Evolutionary conservation across 2,329 filamentous ascomycete species (phyloP), one percentile per base, ranked within the genome.

Genomic region (Tympanopsis confertula): DNA sequence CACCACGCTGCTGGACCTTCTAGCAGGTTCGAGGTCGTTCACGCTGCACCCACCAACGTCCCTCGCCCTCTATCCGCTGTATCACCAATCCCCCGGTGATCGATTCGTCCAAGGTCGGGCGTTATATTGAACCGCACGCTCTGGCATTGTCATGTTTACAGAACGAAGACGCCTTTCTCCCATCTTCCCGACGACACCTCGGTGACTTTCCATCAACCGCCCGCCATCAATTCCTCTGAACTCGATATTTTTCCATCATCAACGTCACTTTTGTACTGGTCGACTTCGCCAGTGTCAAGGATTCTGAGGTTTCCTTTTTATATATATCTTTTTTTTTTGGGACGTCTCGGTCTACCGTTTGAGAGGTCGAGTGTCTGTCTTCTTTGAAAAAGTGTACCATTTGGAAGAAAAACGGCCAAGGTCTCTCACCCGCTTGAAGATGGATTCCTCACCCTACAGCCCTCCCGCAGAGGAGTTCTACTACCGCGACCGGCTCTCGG

Each of bases 131-230:
- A 26, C 22, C 22, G n/a, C 7, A 10, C 22, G 7, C 22, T n/a
- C 7, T 26, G 7, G 7, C 57, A 49, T 59, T 65, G 62, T 63
- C 61, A 75, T 75, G 71, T 75, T 69, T 57, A 64, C 65, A 59
- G 61, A 62, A 66, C 63, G 62, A 68, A 66, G 60, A 66, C 61
- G 61, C 52, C 61, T 58, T 57, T 64, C 61, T 68, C 65, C 59
- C 66, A 63, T 66, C 68, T 65, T 65, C 66, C 67, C 55, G 67
- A 68, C 69, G 68, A 72, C 63, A 26, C 22, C 22, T n/a, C 22
- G 22, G 7, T 26, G 22, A 26, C 65, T 69, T 64, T 72, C 70
- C 71, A 67, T 68, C 65, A 71, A 71, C 70, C 74, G 71, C 74
- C 69, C 58, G 61, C 62, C 56, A 54, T 63, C 58, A 58, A 59